Conservation (phyloP, 768 basidiomycete genomes). For the Coprinopsis strossmayeri region DNA sequence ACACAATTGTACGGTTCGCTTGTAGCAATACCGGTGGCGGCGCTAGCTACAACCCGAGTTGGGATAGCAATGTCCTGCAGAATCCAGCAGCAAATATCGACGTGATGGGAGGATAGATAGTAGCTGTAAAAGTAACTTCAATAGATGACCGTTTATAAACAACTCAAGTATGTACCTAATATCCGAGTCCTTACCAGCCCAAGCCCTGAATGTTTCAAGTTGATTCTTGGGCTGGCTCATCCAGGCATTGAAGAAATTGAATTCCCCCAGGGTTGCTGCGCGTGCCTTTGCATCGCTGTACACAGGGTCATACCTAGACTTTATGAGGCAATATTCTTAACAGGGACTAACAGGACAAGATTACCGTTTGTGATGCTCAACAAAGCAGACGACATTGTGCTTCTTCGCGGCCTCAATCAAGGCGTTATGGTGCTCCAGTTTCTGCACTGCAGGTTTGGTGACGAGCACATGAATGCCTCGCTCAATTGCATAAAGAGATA, state of each 20-base stretch:
- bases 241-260: slow-evolving; percentile 95
- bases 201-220: slow-evolving; percentile 89
- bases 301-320: slow-evolving; percentile 71
- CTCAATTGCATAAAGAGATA: slow-evolving; percentile 82
- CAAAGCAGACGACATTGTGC: slow-evolving; percentile 81
- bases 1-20: slow-evolving; percentile 85
- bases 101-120: slow-evolving; percentile 93
- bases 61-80: slow-evolving; percentile 69
- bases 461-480: slow-evolving; percentile 82
- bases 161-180: slow-evolving; percentile 50
- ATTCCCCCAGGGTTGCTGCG: slow-evolving; percentile 73
- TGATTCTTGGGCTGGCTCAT: slow-evolving; percentile 97
- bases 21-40: slow-evolving; percentile 87
- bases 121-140: slow-evolving; percentile 43
- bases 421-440: slow-evolving; percentile 74
- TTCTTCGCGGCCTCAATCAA: slow-evolving; percentile 72
- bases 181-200: slow-evolving; percentile 93
- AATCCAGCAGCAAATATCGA: slow-evolving; percentile 86
- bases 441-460: slow-evolving; percentile 89
- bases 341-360: slow-evolving; percentile 2
- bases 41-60: slow-evolving; percentile 85
- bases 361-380: slow-evolving; percentile 91
- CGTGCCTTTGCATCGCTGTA: slow-evolving; percentile 87
- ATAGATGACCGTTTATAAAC: too few species aligned
- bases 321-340: slow-evolving; percentile 3